phyloP scores from a whole-genome alignment of 2,329 filamentous ascomycete species.

The Mollisiaceae sp. region DNA sequence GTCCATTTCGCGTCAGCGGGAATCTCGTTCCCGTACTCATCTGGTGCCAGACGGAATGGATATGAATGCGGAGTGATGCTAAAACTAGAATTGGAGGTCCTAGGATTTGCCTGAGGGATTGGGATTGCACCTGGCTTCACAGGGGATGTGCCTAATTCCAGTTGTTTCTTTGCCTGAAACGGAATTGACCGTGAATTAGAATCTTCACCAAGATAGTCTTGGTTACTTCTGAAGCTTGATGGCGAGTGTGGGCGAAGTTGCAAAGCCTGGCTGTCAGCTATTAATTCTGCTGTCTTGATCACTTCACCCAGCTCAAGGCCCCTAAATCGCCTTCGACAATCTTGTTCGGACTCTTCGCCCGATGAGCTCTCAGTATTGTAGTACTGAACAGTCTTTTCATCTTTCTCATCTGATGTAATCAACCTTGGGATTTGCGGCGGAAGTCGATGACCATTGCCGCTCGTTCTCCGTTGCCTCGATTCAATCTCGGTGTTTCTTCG shows the following conservation, averaged over 20 bases:
- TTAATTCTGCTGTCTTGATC: slow-evolving; percentile 36
- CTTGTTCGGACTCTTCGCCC: slow-evolving; percentile 29
- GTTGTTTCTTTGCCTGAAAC: slow-evolving; percentile 27
- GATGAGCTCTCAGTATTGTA: slow-evolving; percentile 33
- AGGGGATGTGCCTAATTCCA: slow-evolving; percentile 23
- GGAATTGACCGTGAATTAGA: slow-evolving; percentile 29
- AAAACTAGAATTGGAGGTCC: slow-evolving; percentile 17
- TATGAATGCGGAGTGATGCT: slow-evolving; percentile 27
- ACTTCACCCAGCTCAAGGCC: slow-evolving; percentile 26
- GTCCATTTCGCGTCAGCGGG: slow-evolving; percentile 64
- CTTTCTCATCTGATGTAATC: slow-evolving; percentile 28
- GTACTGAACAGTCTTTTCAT: slow-evolving; percentile 26
- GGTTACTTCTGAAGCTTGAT: slow-evolving; percentile 32
- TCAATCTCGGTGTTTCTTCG: background rate
- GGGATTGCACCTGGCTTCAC: slow-evolving; percentile 29
- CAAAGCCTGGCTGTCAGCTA: slow-evolving; percentile 28
- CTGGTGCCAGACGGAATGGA: slow-evolving; percentile 53
- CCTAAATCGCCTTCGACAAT: slow-evolving; percentile 22
- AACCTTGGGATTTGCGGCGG: slow-evolving; percentile 26
- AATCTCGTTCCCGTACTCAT: slow-evolving; percentile 62
- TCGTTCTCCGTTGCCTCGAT: slow-evolving; percentile 12
- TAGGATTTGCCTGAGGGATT: slow-evolving; percentile 23
- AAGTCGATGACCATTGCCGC: slow-evolving; percentile 14
- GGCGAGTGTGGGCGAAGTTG: slow-evolving; percentile 29
- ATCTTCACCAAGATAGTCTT: slow-evolving; percentile 30